Conservation (phyloP, 1,284 basidiomycete genomes). For the Puccinia triticina region DNA sequence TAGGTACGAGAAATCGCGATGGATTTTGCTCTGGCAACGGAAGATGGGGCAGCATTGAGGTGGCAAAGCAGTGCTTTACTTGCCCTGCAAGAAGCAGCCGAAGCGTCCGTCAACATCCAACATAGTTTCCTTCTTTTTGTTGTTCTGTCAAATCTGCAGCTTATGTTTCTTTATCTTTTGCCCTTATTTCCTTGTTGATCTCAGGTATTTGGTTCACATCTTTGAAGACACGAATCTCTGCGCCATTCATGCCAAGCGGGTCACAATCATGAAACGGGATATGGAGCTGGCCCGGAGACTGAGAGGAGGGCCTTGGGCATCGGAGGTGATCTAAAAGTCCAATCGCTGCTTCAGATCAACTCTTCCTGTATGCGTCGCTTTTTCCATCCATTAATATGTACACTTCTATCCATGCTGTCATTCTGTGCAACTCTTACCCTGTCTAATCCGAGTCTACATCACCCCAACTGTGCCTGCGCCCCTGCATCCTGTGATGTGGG, state of each 20-base stretch:
- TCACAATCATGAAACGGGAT: slow-evolving; percentile 96
- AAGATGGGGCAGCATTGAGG: slow-evolving; percentile 68
- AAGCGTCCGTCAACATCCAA: slow-evolving; percentile 68
- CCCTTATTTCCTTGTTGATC: too few species aligned
- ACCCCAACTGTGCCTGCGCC: too few species aligned
- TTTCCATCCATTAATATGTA: too few species aligned
- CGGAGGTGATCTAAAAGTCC: slow-evolving; percentile 19
- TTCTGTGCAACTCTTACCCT: too few species aligned
- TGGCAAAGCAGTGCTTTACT: slow-evolving; percentile 90
- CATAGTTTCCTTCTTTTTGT: background rate
- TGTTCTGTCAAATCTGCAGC: too few species aligned
- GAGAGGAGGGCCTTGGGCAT: slow-evolving; percentile 66
- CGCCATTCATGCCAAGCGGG: slow-evolving; percentile 97
- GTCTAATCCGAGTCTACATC: too few species aligned
- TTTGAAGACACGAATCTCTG: slow-evolving; percentile 88
- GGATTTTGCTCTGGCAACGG: slow-evolving; percentile 63
- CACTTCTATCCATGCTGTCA: too few species aligned
- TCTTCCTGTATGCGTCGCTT: too few species aligned
- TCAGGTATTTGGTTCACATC: slow-evolving; percentile 73
- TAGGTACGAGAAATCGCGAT: slow-evolving; percentile 91
- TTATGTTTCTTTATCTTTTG: background rate
- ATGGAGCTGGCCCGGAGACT: slow-evolving; percentile 94
- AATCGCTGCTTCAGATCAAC: background rate
- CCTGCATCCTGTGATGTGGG: too few species aligned
- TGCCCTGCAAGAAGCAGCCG: slow-evolving; percentile 90